Evolutionary conservation across 2,329 filamentous ascomycete genomes (phyloP).

Genomic region (Aspergillus floridensis): DNA sequence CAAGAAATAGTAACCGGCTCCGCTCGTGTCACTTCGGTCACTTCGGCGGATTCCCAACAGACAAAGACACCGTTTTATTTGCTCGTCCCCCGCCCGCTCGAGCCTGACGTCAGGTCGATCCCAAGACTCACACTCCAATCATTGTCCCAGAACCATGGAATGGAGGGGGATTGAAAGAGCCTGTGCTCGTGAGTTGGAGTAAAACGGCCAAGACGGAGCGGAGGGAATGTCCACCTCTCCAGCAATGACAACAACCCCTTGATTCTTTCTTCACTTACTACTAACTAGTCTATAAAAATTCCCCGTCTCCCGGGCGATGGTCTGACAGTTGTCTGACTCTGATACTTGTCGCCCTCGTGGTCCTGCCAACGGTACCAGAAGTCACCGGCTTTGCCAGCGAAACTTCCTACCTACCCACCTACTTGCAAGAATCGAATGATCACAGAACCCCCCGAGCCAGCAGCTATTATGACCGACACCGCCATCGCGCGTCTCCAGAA

Average conservation of each 20-base stretch:
- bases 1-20: neutral
- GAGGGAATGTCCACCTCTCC: neutral
- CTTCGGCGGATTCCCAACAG: neutral
- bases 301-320: neutral
- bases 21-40: neutral
- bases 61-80: neutral
- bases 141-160: neutral
- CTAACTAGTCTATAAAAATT: neutral
- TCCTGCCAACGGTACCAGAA: neutral
- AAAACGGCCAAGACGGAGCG: neutral
- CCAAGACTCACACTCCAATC: neutral
- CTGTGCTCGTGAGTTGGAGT: neutral
- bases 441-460: neutral
- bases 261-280: neutral
- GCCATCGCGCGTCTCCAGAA: neutral
- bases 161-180: neutral
- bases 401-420: no score
- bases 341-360: neutral
- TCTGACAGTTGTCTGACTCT: neutral
- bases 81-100: neutral
- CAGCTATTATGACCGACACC: slow-evolving; percentile 6
- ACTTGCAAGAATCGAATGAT: neutral
- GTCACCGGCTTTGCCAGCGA: no score
- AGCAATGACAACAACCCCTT: neutral
- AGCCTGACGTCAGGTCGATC: neutral